Base-by-base conservation (phyloP, 306 rosid genomes). In the Sphenostylis stenocarpa region DNA sequence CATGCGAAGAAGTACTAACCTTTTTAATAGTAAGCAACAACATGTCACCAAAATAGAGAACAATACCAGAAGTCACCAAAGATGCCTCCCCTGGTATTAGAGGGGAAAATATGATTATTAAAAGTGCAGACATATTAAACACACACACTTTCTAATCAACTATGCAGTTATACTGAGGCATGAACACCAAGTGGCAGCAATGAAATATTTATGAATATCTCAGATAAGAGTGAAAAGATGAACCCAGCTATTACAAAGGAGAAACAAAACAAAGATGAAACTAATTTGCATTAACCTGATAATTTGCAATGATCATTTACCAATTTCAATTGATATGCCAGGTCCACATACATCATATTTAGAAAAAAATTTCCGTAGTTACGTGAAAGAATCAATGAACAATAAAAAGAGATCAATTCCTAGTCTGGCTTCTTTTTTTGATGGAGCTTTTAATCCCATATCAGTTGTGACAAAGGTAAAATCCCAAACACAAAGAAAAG, bases 11-110 rank as follows among this genome's bases (percentile, higher is more conserved):
- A 55, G 52, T 41, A 76, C 89, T 26, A 58, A 95, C 98, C 96
- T 88, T 95, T 45, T 75, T 82, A 60, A 83, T 81, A 64, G 97
- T 86, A 70, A 86, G 87, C 57, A 87, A 75, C 83, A 90, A 51
- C 96, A 92, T 88, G 86, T 92, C 99, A 55, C 99, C 92, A 85
- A 92, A 90, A 86, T 95, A 92, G 66, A 90, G 94, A 85, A 89
- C 91, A 26, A 92, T 87, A 68, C 99, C 99, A 3, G 90, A 84
- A 67, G 97, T 83, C 79, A 89, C 91, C 86, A 95, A 74, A 78
- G 90, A 90, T 21, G 93, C 85, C 84, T 95, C 99, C 77, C 99
- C 97, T 95, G 80, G 21, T 61, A 81, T 21, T 36, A 79, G 56
- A 78, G 65, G 43, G 31, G 7, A 47, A 66, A 63, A 56, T 29